Evolutionary conservation across 805 yeast species (phyloP).

Genomic region (Ogataea henricii): DNA sequence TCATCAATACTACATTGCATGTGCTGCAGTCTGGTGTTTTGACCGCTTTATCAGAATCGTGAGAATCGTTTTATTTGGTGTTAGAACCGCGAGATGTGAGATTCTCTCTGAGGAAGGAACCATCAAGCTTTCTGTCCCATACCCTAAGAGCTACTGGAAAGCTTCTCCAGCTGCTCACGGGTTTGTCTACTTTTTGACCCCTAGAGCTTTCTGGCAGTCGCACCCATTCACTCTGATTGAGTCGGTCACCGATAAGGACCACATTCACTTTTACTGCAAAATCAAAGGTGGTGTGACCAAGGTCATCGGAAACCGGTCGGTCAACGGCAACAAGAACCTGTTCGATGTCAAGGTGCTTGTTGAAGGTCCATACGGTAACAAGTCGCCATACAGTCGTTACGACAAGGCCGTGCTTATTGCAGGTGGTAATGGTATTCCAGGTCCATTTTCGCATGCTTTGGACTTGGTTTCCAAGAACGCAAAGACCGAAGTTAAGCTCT

Average conservation of each 20-base stretch:
- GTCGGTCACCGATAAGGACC: constrained; percentile 35
- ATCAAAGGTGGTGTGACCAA: constrained; percentile 62
- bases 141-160: constrained; percentile 48
- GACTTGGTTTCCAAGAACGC: constrained; percentile 34
- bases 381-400: constrained; percentile 50
- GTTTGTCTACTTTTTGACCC: constrained; percentile 57
- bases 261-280: constrained; percentile 47
- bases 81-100: constrained; percentile 39
- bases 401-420: constrained; percentile 61
- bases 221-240: constrained; percentile 59
- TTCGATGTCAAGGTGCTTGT: constrained; percentile 40
- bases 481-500: constrained; percentile 44
- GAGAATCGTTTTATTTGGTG: constrained; percentile 40
- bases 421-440: constrained; percentile 78
- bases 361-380: constrained; percentile 77
- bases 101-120: constrained; percentile 47
- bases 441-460: constrained; percentile 46
- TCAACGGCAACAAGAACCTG: constrained; percentile 29
- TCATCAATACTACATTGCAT: constrained; percentile 37
- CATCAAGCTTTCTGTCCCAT: constrained; percentile 47
- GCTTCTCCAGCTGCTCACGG: constrained; percentile 62
- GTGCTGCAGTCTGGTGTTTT: constrained; percentile 52
- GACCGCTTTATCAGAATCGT: constrained; percentile 52
- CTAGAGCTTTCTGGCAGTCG: constrained; percentile 57
- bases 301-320: constrained; percentile 36